These are phyloP conservation scores for Blastobotrys malaysiensis DNA, from an alignment of 1,139 yeast genomes.

Conservation along the genomic window DNA sequence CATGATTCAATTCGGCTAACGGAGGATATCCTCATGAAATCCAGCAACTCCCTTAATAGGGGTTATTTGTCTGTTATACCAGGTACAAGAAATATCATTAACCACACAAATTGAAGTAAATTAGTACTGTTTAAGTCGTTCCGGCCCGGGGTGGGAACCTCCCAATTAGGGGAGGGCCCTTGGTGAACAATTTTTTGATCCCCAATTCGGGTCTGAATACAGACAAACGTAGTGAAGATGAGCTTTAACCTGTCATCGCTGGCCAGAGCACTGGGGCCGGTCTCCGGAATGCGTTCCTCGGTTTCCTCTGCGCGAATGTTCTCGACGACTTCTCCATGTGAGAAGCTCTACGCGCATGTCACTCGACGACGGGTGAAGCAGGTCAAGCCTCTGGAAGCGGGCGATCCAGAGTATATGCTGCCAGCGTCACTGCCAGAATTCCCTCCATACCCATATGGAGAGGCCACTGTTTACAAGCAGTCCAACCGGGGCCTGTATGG, in stretches of 20 bases:
- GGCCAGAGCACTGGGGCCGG: background rate
- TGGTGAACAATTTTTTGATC: background rate
- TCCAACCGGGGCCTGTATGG: constrained; percentile 87
- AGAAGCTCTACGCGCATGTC: constrained; percentile 28
- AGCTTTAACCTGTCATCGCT: background rate
- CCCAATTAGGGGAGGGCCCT: background rate
- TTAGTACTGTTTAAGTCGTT: too few species aligned
- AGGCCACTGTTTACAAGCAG: constrained; percentile 70
- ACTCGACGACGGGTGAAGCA: constrained; percentile 29
- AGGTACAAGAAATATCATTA: too few species aligned
- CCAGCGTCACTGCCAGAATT: constrained; percentile 31
- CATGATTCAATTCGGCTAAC: background rate
- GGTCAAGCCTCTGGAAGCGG: constrained; percentile 26
- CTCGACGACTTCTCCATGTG: constrained; percentile 15
- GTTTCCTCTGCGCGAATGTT: constrained; percentile 8
- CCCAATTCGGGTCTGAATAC: background rate
- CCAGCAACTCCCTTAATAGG: too few species aligned
- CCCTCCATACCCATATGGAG: constrained; percentile 83
- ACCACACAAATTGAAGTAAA: too few species aligned
- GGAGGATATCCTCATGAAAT: too few species aligned
- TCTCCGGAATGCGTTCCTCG: background rate
- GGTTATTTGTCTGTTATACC: too few species aligned
- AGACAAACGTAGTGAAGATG: background rate
- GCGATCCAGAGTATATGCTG: constrained; percentile 30
- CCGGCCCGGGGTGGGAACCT: background rate